Conservation (phyloP, 2,329 filamentous ascomycete genomes). For the Colletotrichum tamarilloi region DNA sequence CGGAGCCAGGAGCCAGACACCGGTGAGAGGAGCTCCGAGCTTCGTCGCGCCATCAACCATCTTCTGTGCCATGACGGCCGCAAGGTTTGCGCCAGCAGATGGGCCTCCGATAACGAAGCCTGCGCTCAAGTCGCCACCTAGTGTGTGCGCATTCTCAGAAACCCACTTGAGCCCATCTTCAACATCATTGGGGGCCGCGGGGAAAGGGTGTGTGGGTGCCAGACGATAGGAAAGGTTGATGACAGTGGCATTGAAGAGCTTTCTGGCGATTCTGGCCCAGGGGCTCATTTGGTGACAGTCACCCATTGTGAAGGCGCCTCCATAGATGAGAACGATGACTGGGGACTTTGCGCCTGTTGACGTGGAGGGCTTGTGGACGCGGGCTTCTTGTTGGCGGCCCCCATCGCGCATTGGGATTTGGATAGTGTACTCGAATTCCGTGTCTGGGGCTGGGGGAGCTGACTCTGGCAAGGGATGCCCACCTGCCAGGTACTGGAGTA, state of each 20-base stretch:
- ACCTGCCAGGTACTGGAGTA: not conserved
- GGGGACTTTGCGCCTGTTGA: not conserved
- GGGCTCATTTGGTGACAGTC: not conserved
- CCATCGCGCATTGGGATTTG: slow-evolving; percentile 17
- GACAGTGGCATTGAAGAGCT: not conserved
- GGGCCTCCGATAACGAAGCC: slow-evolving; percentile 41
- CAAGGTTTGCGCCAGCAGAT: slow-evolving; percentile 43
- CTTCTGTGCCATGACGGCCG: slow-evolving; percentile 30
- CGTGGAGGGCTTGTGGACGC: slow-evolving; percentile 3
- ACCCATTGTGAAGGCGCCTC: slow-evolving; percentile 23
- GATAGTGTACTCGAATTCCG: not conserved
- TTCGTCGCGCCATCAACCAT: not conserved
- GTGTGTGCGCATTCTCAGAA: not conserved
- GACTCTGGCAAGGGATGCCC: not conserved
- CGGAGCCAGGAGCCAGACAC: slow-evolving; percentile 18
- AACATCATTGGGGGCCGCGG: slow-evolving; percentile 52
- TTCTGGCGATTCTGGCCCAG: not conserved
- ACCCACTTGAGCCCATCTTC: slow-evolving; percentile 45
- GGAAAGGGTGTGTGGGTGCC: slow-evolving; percentile 58
- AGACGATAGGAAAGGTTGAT: slow-evolving; percentile 60
- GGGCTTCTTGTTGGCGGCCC: not conserved
- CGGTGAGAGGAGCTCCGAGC: not conserved
- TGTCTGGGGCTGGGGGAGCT: not conserved
- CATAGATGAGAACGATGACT: slow-evolving; percentile 27
- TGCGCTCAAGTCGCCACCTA: slow-evolving; percentile 25